These are phyloP conservation scores for Aegilops speltoides DNA, from an alignment of 176 grass and related monocot genomes.

Conservation along the genomic window DNA sequence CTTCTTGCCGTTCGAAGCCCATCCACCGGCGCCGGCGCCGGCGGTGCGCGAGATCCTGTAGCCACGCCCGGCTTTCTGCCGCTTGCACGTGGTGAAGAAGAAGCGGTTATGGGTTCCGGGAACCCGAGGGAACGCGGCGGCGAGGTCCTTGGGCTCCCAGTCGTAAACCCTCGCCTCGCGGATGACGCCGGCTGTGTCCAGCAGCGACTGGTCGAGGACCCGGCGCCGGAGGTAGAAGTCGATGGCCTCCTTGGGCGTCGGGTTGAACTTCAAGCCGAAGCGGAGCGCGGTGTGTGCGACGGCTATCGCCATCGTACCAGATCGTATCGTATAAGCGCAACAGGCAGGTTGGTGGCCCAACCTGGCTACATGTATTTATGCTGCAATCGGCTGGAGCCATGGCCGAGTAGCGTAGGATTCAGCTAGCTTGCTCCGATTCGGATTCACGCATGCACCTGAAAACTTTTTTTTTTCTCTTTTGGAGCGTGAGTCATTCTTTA, in stretches of 20 bases:
- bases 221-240: neutral
- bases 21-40: neutral
- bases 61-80: neutral
- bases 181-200: neutral
- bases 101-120: neutral
- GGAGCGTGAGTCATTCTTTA: too few species aligned
- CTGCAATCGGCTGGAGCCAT: too few species aligned
- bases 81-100: constrained; percentile 1
- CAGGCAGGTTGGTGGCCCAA: too few species aligned
- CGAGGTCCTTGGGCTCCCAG: neutral
- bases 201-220: neutral
- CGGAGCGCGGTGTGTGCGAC: neutral
- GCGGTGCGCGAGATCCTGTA: neutral
- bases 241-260: neutral
- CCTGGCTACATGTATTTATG: too few species aligned
- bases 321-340: too few species aligned
- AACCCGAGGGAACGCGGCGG: neutral
- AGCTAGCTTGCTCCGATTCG: too few species aligned
- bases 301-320: too few species aligned
- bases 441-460: too few species aligned
- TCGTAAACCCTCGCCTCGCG: neutral
- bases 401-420: too few species aligned
- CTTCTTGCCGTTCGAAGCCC: neutral
- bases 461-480: too few species aligned
- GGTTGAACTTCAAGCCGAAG: neutral